These are phyloP conservation scores for Cladosporium halotolerans DNA, from an alignment of 2,329 filamentous ascomycete genomes.

Conservation along the genomic window DNA sequence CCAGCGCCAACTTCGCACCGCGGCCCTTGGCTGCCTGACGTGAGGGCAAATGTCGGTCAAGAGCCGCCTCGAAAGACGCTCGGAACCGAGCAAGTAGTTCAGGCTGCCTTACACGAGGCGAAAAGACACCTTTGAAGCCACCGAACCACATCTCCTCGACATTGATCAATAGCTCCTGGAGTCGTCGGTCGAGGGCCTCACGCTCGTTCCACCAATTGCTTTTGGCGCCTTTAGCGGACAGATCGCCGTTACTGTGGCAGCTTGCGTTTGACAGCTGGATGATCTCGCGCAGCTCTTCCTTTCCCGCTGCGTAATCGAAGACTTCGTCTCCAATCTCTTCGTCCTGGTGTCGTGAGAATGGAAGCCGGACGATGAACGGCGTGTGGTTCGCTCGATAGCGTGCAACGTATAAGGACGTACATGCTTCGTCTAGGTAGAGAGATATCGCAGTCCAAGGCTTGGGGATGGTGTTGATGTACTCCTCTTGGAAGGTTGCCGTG, in stretches of 20 bases:
- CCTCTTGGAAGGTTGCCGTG: slow-evolving; percentile 55
- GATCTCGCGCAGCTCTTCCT: slow-evolving; percentile 73
- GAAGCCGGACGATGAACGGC: slow-evolving; percentile 82
- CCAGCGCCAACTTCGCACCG: slow-evolving; percentile 47
- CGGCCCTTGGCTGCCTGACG: slow-evolving; percentile 54
- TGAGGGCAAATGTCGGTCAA: slow-evolving; percentile 82
- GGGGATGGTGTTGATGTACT: slow-evolving; percentile 83
- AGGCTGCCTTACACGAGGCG: slow-evolving; percentile 58
- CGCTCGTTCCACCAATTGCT: slow-evolving; percentile 86
- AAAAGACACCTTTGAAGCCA: slow-evolving; percentile 92
- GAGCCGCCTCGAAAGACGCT: slow-evolving; percentile 66
- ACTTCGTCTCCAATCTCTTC: slow-evolving; percentile 73
- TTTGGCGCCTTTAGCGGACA: slow-evolving; percentile 67
- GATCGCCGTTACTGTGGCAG: slow-evolving; percentile 67
- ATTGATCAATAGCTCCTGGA: slow-evolving; percentile 72
- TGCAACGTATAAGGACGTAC: slow-evolving; percentile 82
- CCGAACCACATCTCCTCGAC: slow-evolving; percentile 93
- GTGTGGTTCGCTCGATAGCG: slow-evolving; percentile 68
- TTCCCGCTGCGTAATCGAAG: slow-evolving; percentile 78
- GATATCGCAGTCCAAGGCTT: slow-evolving; percentile 79
- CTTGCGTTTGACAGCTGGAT: slow-evolving; percentile 75
- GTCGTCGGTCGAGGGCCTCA: slow-evolving; percentile 67
- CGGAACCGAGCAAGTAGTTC: slow-evolving; percentile 69
- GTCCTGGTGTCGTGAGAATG: slow-evolving; percentile 73
- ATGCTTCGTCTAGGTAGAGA: slow-evolving; percentile 72